Conservation (phyloP, 2,329 filamentous ascomycete genomes). For the Phoma sp. region DNA sequence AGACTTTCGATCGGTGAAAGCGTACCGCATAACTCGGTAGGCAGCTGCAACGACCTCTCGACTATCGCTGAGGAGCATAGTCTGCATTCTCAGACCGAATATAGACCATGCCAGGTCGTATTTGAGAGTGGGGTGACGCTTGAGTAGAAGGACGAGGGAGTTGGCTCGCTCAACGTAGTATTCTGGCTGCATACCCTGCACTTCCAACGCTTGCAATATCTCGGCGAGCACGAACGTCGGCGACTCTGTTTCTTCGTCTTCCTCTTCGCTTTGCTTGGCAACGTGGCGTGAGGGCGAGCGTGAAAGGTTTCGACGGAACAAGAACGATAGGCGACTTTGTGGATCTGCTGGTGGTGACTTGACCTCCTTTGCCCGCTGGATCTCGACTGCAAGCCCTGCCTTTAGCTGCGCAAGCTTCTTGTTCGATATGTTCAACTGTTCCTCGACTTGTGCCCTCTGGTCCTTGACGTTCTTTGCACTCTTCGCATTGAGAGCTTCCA, state of each 20-base stretch:
- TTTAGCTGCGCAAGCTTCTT: conserved; percentile 68
- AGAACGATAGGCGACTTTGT: conserved; percentile 60
- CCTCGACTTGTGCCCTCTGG: conserved; percentile 64
- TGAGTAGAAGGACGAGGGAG: conserved; percentile 93
- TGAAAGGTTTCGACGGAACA: conserved; percentile 63
- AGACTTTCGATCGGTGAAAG: conserved; percentile 89
- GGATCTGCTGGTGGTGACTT: conserved; percentile 55
- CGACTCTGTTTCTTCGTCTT: conserved; percentile 74
- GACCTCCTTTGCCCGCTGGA: conserved; percentile 63
- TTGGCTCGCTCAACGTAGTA: conserved; percentile 96
- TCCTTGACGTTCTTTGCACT: conserved; percentile 93
- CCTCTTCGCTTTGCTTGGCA: conserved; percentile 63
- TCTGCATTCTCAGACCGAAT: conserved; percentile 91
- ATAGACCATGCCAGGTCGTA: conserved; percentile 97
- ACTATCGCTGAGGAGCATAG: conserved; percentile 94
- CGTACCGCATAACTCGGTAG: conserved; percentile 91
- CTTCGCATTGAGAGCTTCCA: conserved; percentile 92
- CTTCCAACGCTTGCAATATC: conserved; percentile 86
- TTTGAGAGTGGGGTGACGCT: conserved; percentile 88
- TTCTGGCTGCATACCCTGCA: conserved; percentile 85
- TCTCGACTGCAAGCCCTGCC: conserved; percentile 65
- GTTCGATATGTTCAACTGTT: conserved; percentile 89
- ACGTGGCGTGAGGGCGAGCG: conserved; percentile 58
- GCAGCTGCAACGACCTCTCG: conserved; percentile 94
- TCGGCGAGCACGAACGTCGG: conserved; percentile 91